Conservation (phyloP, 176 grass and related monocot genomes). For the Elaeis guineensis region DNA sequence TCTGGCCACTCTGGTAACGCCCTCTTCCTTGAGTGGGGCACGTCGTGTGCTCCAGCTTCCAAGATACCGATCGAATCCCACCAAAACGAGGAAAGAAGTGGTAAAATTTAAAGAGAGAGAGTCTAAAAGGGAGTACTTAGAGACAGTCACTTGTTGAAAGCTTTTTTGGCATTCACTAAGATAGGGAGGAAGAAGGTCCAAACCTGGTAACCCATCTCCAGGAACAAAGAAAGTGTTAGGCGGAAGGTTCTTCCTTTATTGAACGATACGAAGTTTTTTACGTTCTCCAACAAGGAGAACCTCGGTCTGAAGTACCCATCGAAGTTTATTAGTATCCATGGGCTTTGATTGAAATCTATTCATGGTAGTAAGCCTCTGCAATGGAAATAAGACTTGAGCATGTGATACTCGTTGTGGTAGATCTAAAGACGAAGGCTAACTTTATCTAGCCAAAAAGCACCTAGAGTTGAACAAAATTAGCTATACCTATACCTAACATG, state of each 20-base stretch:
- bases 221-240: conserved; percentile 69
- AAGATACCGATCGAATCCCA: conserved; percentile 93
- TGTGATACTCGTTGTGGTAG: too few species aligned
- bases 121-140: too few species aligned
- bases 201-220: conserved; percentile 98
- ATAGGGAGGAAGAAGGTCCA: too few species aligned
- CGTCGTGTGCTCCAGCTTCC: conserved; percentile 81
- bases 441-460: too few species aligned
- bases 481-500: conserved; percentile 55
- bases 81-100: conserved; percentile 29
- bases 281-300: conserved; percentile 96
- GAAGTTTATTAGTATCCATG: conserved; percentile 98
- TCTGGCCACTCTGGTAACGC: conserved; percentile 96
- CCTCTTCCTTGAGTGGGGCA: conserved; percentile 90
- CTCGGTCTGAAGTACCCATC: conserved; percentile 81
- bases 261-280: conserved; percentile 91
- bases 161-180: too few species aligned
- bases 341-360: conserved; percentile 93
- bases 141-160: background rate
- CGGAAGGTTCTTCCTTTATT: conserved; percentile 97
- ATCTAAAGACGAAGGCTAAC: too few species aligned
- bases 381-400: conserved; percentile 4
- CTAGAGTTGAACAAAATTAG: too few species aligned
- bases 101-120: too few species aligned
- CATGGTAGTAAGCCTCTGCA: conserved; percentile 90